Evolutionary conservation across 345 rosid species (phyloP).

Genomic region (Physaria fendleri): DNA sequence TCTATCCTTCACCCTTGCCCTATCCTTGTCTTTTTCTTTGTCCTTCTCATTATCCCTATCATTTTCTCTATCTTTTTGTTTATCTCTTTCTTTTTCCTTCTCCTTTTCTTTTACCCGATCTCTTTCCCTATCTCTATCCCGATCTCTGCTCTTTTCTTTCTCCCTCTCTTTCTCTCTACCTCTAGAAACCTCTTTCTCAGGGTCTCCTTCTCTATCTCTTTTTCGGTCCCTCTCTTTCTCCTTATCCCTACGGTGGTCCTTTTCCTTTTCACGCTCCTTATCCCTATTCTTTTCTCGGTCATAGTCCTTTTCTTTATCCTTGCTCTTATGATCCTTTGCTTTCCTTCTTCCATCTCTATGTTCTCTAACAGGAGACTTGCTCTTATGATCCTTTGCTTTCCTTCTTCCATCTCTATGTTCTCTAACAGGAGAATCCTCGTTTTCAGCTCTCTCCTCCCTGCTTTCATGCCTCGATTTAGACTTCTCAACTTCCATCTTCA

Average conservation of each 20-base stretch:
- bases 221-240: slow-evolving; percentile 37
- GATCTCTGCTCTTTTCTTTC: slow-evolving; percentile 35
- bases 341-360: slow-evolving; percentile 40
- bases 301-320: slow-evolving; percentile 35
- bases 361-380: slow-evolving; percentile 33
- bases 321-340: slow-evolving; percentile 40
- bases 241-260: slow-evolving; percentile 39
- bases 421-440: slow-evolving; percentile 23
- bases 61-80: slow-evolving; percentile 38
- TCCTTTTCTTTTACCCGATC: slow-evolving; percentile 41
- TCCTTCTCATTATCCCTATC: slow-evolving; percentile 24
- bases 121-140: slow-evolving; percentile 33
- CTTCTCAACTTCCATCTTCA: slow-evolving; percentile 24
- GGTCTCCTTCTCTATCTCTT: slow-evolving; percentile 36
- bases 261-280: slow-evolving; percentile 39
- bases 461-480: slow-evolving; percentile 28
- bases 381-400: slow-evolving; percentile 44
- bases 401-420: slow-evolving; percentile 39
- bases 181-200: slow-evolving; percentile 33
- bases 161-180: slow-evolving; percentile 40
- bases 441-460: slow-evolving; percentile 26
- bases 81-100: slow-evolving; percentile 30
- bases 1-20: slow-evolving; percentile 40
- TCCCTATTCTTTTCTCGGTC: slow-evolving; percentile 44
- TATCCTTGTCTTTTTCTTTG: slow-evolving; percentile 35